Conservation (phyloP, 768 basidiomycete genomes). For the Pleurotus pulmonarius region DNA sequence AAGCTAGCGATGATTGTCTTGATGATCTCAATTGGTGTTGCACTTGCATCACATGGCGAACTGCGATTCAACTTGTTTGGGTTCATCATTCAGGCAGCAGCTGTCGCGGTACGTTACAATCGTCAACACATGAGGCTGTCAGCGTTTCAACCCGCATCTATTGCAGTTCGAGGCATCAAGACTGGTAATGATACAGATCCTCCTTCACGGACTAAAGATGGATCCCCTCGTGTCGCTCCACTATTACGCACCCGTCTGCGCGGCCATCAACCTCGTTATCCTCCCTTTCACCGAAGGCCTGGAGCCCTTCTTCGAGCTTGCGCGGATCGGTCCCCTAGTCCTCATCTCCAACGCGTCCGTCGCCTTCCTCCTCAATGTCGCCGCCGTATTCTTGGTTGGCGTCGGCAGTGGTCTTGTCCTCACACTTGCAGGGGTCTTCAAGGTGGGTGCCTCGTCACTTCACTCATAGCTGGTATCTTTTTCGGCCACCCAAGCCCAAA, state of each 20-base stretch:
- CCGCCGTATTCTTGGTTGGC: slow-evolving; percentile 91
- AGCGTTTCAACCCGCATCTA: not conserved
- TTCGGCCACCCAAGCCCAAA: not conserved
- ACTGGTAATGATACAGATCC: slow-evolving; percentile 93
- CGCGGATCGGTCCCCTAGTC: slow-evolving; percentile 60
- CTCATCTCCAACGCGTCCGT: slow-evolving; percentile 76
- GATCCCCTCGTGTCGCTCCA: slow-evolving; percentile 93
- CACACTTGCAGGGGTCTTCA: slow-evolving; percentile 92
- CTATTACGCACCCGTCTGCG: slow-evolving; percentile 96
- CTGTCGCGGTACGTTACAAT: slow-evolving; percentile 66
- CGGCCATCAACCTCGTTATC: slow-evolving; percentile 78
- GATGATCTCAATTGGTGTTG: slow-evolving; percentile 90
- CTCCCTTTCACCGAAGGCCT: slow-evolving; percentile 92
- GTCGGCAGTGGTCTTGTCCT: slow-evolving; percentile 85
- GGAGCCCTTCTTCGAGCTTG: slow-evolving; percentile 75
- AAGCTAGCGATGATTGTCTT: slow-evolving; percentile 79
- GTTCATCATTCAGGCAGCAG: slow-evolving; percentile 83
- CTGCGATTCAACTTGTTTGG: slow-evolving; percentile 81
- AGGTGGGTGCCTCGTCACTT: slow-evolving; percentile 42
- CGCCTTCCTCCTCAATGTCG: slow-evolving; percentile 88
- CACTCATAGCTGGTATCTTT: too few species aligned
- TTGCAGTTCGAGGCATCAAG: slow-evolving; percentile 87
- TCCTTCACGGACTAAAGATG: slow-evolving; percentile 96
- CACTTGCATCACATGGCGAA: slow-evolving; percentile 87
- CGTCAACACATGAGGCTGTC: not conserved